Evolutionary conservation across 495 filamentous ascomycete genomes (phyloP).

Genomic region (Penicillium mononematosum): DNA sequence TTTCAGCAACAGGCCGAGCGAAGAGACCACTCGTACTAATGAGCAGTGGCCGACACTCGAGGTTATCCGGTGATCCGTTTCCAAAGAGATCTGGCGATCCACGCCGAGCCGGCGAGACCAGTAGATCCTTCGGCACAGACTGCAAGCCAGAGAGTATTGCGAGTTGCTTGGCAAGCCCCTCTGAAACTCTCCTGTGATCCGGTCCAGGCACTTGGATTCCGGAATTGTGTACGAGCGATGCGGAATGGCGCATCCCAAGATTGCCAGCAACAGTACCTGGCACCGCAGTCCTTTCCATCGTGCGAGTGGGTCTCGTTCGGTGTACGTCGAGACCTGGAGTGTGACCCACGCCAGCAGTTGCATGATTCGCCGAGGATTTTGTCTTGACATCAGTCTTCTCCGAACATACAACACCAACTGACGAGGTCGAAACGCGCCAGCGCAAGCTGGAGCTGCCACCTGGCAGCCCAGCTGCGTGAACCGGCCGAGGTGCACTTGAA

Average conservation of each 20-base stretch:
- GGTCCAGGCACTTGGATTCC: neutral
- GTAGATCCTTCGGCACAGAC: neutral
- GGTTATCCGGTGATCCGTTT: neutral
- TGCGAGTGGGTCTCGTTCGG: neutral
- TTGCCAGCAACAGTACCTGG: neutral
- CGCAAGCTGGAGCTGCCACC: constrained; percentile 5
- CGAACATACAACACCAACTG: neutral
- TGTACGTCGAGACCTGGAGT: neutral
- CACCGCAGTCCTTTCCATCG: neutral
- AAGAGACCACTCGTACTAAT: neutral
- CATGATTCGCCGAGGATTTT: neutral
- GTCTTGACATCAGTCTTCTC: neutral
- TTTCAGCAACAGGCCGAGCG: constrained; percentile 4
- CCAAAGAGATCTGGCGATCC: constrained; percentile 3
- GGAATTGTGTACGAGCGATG: neutral
- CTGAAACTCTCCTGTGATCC: neutral
- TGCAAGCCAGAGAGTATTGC: neutral
- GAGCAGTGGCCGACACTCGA: neutral
- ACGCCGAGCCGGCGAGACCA: constrained; percentile 1
- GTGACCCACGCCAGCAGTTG: neutral
- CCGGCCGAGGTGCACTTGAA: neutral
- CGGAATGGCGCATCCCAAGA: constrained; percentile 1
- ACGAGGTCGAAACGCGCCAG: constrained; percentile 5
- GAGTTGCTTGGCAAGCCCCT: neutral
- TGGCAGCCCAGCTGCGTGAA: neutral